These are phyloP conservation scores for Pseudonectria foliicola DNA, from an alignment of 2,329 filamentous ascomycete species.

Conservation along the genomic window DNA sequence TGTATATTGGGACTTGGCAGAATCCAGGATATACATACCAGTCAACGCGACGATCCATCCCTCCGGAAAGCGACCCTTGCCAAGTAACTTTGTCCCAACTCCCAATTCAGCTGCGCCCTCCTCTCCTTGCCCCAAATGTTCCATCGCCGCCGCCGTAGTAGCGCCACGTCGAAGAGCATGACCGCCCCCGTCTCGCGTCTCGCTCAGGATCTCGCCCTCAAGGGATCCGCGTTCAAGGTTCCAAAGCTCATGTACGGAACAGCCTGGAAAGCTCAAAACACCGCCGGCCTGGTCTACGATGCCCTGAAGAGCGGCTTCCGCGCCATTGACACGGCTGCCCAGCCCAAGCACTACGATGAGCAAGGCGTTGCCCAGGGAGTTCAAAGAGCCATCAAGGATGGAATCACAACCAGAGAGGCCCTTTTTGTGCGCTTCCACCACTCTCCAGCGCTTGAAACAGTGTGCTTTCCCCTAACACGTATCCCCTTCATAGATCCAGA, in stretches of 20 bases:
- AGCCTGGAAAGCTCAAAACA: conserved; percentile 74
- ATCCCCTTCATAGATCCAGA: conserved; percentile 53
- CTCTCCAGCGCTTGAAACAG: too few relatives aligned
- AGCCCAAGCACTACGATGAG: conserved; percentile 74
- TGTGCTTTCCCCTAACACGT: too few relatives aligned
- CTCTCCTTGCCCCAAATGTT: too few relatives aligned
- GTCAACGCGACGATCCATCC: too few relatives aligned
- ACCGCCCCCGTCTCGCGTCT: conserved; percentile 24
- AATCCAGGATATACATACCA: too few relatives aligned
- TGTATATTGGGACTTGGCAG: too few relatives aligned
- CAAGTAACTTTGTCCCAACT: too few relatives aligned
- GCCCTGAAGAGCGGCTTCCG: conserved; percentile 65
- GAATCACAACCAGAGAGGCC: conserved; percentile 47
- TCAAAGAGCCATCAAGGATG: conserved; percentile 50
- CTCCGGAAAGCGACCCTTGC: too few relatives aligned
- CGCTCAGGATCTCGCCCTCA: conserved; percentile 27
- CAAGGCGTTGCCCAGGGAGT: conserved; percentile 62
- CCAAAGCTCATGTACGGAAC: conserved; percentile 66
- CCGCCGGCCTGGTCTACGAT: conserved; percentile 58
- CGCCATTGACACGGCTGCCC: conserved; percentile 69
- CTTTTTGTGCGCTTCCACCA: conserved; percentile 48
- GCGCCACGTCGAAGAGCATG: too few relatives aligned
- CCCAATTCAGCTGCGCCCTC: too few relatives aligned
- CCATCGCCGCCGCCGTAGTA: too few relatives aligned
- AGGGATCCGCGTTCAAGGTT: conserved; percentile 30